Evolutionary conservation across 2,329 filamentous ascomycete species (phyloP).

Genomic region (Ophiostoma pallidulum): DNA sequence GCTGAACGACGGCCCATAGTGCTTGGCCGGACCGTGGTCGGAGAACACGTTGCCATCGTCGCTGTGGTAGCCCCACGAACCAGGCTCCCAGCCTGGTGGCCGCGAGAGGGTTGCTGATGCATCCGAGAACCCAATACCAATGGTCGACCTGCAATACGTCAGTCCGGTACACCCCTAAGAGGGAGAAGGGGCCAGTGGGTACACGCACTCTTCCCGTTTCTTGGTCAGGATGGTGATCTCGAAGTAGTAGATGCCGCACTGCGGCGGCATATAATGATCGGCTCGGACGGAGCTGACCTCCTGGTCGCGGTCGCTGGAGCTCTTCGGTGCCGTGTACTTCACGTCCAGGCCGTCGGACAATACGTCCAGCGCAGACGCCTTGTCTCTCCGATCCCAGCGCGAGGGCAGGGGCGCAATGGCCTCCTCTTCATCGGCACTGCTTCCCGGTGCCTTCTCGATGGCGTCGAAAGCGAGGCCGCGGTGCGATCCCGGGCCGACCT

Average conservation of each 20-base stretch:
- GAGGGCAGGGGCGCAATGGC: constrained; percentile 61
- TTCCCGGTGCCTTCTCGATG: constrained; percentile 51
- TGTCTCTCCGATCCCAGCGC: constrained; percentile 74
- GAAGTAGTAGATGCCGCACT: constrained; percentile 92
- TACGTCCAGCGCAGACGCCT: constrained; percentile 63
- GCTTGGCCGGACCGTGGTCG: constrained; percentile 45
- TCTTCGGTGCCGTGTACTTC: constrained; percentile 42
- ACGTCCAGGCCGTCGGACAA: constrained; percentile 65
- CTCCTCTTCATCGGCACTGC: constrained; percentile 44
- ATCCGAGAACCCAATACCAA: constrained; percentile 53
- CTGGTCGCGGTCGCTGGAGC: constrained; percentile 44
- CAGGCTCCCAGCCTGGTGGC: constrained; percentile 57
- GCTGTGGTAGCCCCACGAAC: constrained; percentile 61
- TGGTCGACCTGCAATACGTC: constrained; percentile 43
- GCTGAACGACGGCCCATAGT: constrained; percentile 48
- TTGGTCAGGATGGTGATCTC: constrained; percentile 52
- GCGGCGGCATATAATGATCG: constrained; percentile 75
- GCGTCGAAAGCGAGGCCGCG: constrained; percentile 75
- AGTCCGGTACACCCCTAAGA: too few relatives aligned
- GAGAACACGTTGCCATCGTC: constrained; percentile 56
- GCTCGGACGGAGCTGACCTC: constrained; percentile 78
- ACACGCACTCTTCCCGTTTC: constrained; percentile 48
- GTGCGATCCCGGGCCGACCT: constrained; percentile 52
- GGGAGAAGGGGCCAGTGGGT: too few relatives aligned
- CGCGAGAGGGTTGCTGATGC: constrained; percentile 44